A percentile compares a stretch with the other conserved stretches of the same genome.
These are phyloP conservation scores for Geoglossum cookeanum DNA, from an alignment of 2,329 filamentous ascomycete genomes.

Conservation along the genomic window DNA sequence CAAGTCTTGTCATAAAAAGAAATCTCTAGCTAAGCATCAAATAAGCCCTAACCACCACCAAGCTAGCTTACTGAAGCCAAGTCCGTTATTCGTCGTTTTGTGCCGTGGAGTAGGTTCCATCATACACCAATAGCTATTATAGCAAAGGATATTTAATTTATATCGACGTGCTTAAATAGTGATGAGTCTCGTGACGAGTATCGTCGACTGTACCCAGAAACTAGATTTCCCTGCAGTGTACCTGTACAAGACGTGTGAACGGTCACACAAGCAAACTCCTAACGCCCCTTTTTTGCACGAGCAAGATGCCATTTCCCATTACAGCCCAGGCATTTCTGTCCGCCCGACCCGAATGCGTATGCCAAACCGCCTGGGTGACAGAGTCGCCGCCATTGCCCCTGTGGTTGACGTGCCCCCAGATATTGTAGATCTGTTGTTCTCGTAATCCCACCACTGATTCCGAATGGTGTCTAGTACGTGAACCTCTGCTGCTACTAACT, in stretches of 20 bases:
- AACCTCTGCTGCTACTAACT: slow-evolving; percentile 21
- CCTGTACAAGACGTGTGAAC: background rate
- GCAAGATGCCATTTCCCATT: background rate
- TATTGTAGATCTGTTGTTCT: background rate
- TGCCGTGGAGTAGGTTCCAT: background rate
- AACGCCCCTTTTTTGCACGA: background rate
- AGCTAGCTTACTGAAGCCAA: too few species aligned
- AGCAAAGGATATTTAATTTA: background rate
- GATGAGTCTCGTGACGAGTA: background rate
- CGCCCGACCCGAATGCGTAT: background rate
- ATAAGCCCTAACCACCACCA: too few species aligned
- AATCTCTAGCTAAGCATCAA: too few species aligned
- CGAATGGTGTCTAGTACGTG: slow-evolving; percentile 18
- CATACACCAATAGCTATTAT: background rate
- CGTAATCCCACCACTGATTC: slow-evolving; percentile 19
- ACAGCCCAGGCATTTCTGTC: background rate
- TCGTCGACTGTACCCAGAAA: background rate
- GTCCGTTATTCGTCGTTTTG: too few species aligned
- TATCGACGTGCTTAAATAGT: background rate
- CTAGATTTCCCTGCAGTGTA: background rate
- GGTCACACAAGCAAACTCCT: background rate
- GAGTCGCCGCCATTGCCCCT: background rate
- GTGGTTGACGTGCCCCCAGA: background rate
- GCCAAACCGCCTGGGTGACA: background rate
- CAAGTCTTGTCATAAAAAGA: too few species aligned